A percentile compares a stretch with the other conserved stretches of the same genome.
Evolutionary conservation across 2,329 filamentous ascomycete genomes (phyloP).

Genomic region (Herpomyces periplanetae): DNA sequence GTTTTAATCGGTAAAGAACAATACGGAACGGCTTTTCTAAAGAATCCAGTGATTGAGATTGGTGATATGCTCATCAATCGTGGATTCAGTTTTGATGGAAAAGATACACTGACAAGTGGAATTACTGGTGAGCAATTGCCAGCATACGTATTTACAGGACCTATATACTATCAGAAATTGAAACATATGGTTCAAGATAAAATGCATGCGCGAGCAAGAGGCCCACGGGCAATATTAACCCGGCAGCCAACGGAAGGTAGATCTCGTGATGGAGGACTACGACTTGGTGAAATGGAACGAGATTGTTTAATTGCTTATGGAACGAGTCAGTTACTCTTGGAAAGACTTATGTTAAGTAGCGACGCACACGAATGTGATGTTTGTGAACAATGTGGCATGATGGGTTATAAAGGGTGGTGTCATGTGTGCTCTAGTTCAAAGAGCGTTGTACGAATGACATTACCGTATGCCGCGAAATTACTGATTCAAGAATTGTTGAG

Average conservation of each 20-base stretch:
- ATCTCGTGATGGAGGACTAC: constrained; percentile 57
- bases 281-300: constrained; percentile 91
- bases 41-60: constrained; percentile 56
- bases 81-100: constrained; percentile 84
- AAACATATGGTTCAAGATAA: constrained; percentile 99
- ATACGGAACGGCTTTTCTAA: constrained; percentile 62
- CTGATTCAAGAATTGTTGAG: constrained; percentile 79
- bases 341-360: constrained; percentile 71
- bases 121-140: constrained; percentile 78
- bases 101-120: constrained; percentile 77
- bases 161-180: constrained; percentile 95
- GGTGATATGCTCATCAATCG: constrained; percentile 41
- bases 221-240: constrained; percentile 61
- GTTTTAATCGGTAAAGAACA: constrained; percentile 48
- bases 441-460: constrained; percentile 60
- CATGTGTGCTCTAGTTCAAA: constrained; percentile 58
- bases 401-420: constrained; percentile 82
- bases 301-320: constrained; percentile 94
- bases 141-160: constrained; percentile 89
- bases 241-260: constrained; percentile 85
- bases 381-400: constrained; percentile 68
- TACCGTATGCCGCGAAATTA: constrained; percentile 88
- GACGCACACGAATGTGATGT: constrained; percentile 73
- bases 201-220: constrained; percentile 79
- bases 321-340: constrained; percentile 56